A percentile compares a stretch with the other conserved stretches of the same genome.
These are phyloP conservation scores for Colletotrichum kahawae DNA, from an alignment of 2,329 filamentous ascomycete genomes.

Conservation along the genomic window DNA sequence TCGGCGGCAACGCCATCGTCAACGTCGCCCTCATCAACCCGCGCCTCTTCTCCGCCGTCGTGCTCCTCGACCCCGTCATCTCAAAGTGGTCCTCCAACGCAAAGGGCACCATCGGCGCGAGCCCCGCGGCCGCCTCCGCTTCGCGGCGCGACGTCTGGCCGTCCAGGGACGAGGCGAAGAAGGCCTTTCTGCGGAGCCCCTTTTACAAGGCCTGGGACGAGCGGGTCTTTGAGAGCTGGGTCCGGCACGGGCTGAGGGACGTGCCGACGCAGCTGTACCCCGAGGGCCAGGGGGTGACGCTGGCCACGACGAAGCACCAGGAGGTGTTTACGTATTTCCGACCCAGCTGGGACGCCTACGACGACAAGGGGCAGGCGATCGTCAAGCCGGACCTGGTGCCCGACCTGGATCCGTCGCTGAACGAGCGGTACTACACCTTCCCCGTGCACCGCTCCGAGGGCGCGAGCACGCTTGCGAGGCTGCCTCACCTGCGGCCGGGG, in stretches of 20 bases:
- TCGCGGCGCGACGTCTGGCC: conserved; percentile 84
- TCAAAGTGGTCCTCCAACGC: conserved; percentile 49
- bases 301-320: conserved; percentile 85
- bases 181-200: conserved; percentile 68
- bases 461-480: conserved; percentile 55
- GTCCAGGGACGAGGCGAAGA: conserved; percentile 70
- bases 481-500: conserved; percentile 67
- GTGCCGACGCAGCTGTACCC: conserved; percentile 69
- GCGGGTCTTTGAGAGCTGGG: conserved; percentile 77
- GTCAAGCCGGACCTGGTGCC: conserved; percentile 45
- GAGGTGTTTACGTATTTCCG: conserved; percentile 82
- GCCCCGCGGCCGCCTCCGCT: conserved; percentile 66
- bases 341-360: conserved; percentile 56
- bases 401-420: conserved; percentile 49
- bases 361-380: conserved; percentile 39
- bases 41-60: conserved; percentile 74
- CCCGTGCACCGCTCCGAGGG: conserved; percentile 75
- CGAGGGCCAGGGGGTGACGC: conserved; percentile 58
- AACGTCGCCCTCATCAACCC: conserved; percentile 80
- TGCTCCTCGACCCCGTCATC: conserved; percentile 88
- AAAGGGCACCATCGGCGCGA: conserved; percentile 33
- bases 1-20: conserved; percentile 77
- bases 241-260: conserved; percentile 76
- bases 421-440: conserved; percentile 39
- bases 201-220: conserved; percentile 88